These are phyloP conservation scores for Aspergillus sp. DNA, from an alignment of 2,329 filamentous ascomycete genomes.

Conservation along the genomic window DNA sequence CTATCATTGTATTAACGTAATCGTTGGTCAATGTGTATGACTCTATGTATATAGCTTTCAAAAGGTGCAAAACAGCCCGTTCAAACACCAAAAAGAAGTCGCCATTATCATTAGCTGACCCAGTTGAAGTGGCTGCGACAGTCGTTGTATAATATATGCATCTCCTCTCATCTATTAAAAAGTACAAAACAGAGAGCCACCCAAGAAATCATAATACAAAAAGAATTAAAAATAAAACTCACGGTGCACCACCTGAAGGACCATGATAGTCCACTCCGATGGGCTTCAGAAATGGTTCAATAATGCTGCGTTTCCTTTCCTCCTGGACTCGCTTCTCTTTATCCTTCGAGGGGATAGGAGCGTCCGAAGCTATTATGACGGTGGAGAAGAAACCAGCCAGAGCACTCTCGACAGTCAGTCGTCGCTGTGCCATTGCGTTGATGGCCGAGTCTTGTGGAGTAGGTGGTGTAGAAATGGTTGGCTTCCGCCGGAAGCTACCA, in stretches of 20 bases:
- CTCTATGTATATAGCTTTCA: neutral
- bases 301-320: constrained; percentile 63
- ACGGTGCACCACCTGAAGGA: constrained; percentile 30
- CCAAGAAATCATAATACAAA: neutral
- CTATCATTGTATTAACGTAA: neutral
- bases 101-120: neutral
- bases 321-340: constrained; percentile 61
- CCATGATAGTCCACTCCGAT: constrained; percentile 35
- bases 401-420: constrained; percentile 59
- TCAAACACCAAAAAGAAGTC: neutral
- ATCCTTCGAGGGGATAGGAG: constrained; percentile 44
- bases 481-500: constrained; percentile 31
- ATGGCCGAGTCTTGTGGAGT: constrained; percentile 22
- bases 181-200: neutral
- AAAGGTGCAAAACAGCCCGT: neutral
- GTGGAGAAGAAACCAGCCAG: constrained; percentile 66
- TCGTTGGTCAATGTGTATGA: neutral
- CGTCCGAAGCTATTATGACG: constrained; percentile 57
- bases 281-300: constrained; percentile 68
- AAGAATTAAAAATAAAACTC: neutral
- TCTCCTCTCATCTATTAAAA: neutral
- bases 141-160: neutral
- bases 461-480: constrained; percentile 25
- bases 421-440: constrained; percentile 41
- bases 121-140: neutral